phyloP scores from a whole-genome alignment of 2,329 filamentous ascomycete species.

The Metarhizium anisopliae region DNA sequence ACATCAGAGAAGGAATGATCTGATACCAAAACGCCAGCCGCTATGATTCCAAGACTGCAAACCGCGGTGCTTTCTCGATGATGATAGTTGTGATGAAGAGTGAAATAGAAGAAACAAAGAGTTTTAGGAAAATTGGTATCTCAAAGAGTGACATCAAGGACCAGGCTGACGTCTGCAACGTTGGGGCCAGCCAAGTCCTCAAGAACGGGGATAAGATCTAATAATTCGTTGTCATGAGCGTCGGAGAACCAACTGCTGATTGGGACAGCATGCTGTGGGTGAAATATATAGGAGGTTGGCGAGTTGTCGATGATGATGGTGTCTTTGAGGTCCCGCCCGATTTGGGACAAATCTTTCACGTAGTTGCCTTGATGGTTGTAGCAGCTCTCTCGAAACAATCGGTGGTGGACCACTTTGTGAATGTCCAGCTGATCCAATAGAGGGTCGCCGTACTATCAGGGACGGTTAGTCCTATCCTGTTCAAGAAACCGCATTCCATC shows the following conservation, averaged over 20 bases:
- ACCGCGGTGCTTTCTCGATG: constrained; percentile 23
- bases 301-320: constrained; percentile 99
- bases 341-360: constrained; percentile 96
- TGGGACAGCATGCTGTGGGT: constrained; percentile 95
- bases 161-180: constrained; percentile 92
- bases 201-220: constrained; percentile 95
- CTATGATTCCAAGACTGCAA: constrained; percentile 37
- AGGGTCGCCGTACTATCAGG: constrained; percentile 78
- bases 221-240: constrained; percentile 95
- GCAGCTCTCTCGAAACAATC: constrained; percentile 94
- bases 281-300: constrained; percentile 98
- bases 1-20: constrained; percentile 38
- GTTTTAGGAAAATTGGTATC: constrained; percentile 21
- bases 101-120: constrained; percentile 20
- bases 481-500: constrained; percentile 7
- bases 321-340: constrained; percentile 89
- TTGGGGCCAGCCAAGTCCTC: constrained; percentile 86
- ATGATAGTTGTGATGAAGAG: constrained; percentile 18
- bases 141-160: constrained; percentile 82
- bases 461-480: constrained; percentile 6
- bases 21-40: constrained; percentile 48
- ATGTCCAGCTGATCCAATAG: constrained; percentile 95
- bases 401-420: constrained; percentile 90
- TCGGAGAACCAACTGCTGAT: constrained; percentile 99
- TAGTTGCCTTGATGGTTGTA: constrained; percentile 99